These are phyloP conservation scores for Cercospora sp. DNA, from an alignment of 2,329 filamentous ascomycete genomes.

Conservation along the genomic window DNA sequence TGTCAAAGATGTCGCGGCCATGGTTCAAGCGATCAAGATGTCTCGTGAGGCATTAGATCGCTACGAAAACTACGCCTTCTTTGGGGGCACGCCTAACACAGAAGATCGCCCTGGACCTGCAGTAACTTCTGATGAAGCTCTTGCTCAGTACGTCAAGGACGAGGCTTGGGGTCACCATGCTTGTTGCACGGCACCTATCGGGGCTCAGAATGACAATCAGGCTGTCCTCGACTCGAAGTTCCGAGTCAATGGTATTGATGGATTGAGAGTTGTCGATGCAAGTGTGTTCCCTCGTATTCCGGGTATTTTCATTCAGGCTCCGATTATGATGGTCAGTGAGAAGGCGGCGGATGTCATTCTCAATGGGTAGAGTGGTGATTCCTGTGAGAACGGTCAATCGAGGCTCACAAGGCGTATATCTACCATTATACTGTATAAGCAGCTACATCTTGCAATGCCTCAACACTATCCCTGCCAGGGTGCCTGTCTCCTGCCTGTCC, in stretches of 20 bases:
- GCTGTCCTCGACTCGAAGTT: constrained; percentile 25
- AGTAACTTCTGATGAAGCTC: constrained; percentile 45
- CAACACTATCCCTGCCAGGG: background rate
- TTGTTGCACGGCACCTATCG: constrained; percentile 56
- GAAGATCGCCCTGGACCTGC: constrained; percentile 46
- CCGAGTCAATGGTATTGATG: constrained; percentile 21
- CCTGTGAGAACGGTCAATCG: background rate
- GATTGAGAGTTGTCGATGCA: constrained; percentile 31
- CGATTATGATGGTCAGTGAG: constrained; percentile 59
- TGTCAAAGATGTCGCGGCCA: constrained; percentile 55
- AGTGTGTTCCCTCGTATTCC: constrained; percentile 53
- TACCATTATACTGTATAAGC: background rate
- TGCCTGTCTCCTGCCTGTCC: background rate
- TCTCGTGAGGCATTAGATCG: constrained; percentile 28
- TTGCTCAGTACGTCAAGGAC: constrained; percentile 49
- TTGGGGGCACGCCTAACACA: constrained; percentile 25
- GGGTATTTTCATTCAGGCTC: constrained; percentile 54
- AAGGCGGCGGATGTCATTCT: constrained; percentile 62
- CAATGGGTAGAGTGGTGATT: constrained; percentile 11
- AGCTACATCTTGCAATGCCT: background rate
- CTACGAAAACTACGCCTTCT: constrained; percentile 18
- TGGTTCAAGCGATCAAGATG: constrained; percentile 44
- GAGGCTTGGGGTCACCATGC: constrained; percentile 58
- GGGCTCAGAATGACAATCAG: constrained; percentile 36
- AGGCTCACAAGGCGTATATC: background rate